Evolutionary conservation across 192 early-diverging fungal species (phyloP).

Genomic region (Rhizophagus prolifer): DNA sequence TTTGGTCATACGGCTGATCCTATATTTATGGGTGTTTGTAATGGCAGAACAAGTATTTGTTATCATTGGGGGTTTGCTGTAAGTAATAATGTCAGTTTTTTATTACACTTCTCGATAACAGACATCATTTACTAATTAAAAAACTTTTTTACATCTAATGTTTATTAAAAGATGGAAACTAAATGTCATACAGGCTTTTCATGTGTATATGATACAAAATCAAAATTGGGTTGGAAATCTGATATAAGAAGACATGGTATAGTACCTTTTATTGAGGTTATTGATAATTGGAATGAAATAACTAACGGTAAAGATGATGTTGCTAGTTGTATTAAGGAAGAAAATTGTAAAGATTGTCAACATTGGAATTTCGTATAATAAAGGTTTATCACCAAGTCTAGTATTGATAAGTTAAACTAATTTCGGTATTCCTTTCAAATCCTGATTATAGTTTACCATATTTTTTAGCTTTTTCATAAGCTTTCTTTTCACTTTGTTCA

Average conservation of each 20-base stretch:
- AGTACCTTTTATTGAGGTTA: slow-evolving; percentile 71
- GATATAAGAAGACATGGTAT: slow-evolving; percentile 80
- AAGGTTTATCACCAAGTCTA: not conserved
- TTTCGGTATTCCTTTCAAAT: no score
- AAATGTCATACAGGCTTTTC: slow-evolving; percentile 80
- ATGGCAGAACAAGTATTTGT: slow-evolving; percentile 40
- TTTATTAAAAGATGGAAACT: slow-evolving; percentile 75
- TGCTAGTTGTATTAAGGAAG: slow-evolving; percentile 36
- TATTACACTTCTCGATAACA: not conserved
- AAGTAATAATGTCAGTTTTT: slow-evolving; percentile 16
- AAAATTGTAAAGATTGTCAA: slow-evolving; percentile 72
- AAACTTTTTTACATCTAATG: not conserved
- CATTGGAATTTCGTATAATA: slow-evolving; percentile 68
- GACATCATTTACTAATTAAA: slow-evolving; percentile 63
- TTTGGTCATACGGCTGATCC: slow-evolving; percentile 91
- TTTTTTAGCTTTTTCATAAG: slow-evolving; percentile 60
- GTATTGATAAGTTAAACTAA: no score
- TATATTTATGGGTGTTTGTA: slow-evolving; percentile 85
- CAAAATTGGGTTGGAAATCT: slow-evolving; percentile 60
- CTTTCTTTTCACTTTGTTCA: slow-evolving; percentile 81
- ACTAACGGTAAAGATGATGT: slow-evolving; percentile 32
- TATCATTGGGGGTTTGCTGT: slow-evolving; percentile 37
- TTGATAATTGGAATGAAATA: slow-evolving; percentile 38
- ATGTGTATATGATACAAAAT: slow-evolving; percentile 67
- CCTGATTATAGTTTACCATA: slow-evolving; percentile 43